These are phyloP conservation scores for Coleophoma cylindrospora DNA, from an alignment of 2,329 filamentous ascomycete genomes.

Conservation along the genomic window DNA sequence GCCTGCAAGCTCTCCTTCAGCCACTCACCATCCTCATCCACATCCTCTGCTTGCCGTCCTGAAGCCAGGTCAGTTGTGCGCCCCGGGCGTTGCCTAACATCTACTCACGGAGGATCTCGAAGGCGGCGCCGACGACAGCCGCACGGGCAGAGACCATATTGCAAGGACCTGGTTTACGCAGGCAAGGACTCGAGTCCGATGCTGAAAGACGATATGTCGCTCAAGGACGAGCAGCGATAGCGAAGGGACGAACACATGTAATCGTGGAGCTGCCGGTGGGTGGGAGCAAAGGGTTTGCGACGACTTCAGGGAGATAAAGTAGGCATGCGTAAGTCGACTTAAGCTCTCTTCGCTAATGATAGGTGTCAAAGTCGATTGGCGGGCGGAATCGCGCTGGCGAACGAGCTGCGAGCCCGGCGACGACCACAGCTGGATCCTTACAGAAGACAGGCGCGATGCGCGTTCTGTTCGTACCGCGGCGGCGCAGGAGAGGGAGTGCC, in stretches of 20 bases:
- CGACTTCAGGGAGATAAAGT: not conserved
- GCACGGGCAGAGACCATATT: constrained; percentile 16
- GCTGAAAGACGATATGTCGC: constrained; percentile 15
- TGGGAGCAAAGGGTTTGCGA: not conserved
- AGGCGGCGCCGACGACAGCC: constrained; percentile 19
- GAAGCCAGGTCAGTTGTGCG: constrained; percentile 14
- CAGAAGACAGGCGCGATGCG: too few relatives aligned
- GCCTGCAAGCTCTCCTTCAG: not conserved
- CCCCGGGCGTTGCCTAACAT: too few relatives aligned
- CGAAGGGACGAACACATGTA: constrained; percentile 26
- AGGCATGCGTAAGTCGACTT: not conserved
- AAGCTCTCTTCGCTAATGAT: not conserved
- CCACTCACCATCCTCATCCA: constrained; percentile 18
- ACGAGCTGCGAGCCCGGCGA: too few relatives aligned
- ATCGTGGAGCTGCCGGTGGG: constrained; percentile 6
- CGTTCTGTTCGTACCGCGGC: too few relatives aligned
- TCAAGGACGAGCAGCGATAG: constrained; percentile 24
- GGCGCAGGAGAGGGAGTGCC: too few relatives aligned
- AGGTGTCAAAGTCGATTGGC: not conserved
- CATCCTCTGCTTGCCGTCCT: constrained; percentile 23
- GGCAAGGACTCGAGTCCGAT: constrained; percentile 1
- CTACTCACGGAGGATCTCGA: constrained; percentile 28
- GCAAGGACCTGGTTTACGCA: not conserved
- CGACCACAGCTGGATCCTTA: too few relatives aligned
- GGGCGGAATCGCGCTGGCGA: too few relatives aligned